Base-by-base conservation (phyloP, 441 rosid genomes). In the Gossypium armourianum region DNA sequence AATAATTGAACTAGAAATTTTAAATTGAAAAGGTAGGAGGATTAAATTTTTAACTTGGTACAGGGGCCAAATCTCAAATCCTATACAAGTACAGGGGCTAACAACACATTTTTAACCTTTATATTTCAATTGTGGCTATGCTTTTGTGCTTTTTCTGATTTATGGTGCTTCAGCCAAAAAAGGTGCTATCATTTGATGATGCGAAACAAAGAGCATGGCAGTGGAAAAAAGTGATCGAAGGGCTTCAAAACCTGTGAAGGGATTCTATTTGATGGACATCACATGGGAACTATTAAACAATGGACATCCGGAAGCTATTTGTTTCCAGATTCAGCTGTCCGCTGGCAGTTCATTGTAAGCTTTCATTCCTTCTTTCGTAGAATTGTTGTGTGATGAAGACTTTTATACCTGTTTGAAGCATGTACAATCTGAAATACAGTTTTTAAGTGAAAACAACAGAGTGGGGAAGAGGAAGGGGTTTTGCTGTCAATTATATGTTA, bases 221-320 rank as follows among this genome's bases (percentile, higher is more conserved):
- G 74, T 95, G 99, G 99, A 92, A 95, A 78, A 88, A 90, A 79
- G 97, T 90, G 6, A 95, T 95, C 0, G 97, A 95, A 83, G 74
- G 85, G 79, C 95, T 95, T 75, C 99, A 95, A 74, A 89, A 80
- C 72, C 91, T 80, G 73, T 92, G 86, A 86, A 56, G 58, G 53
- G 19, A 45, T 64, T 19, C 20, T 50, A 20, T 45, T 32, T 2
- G 16, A 21, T 73, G 57, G 61, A 47, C 73, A 58, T 50, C 40
- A 57, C 70, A 60, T 81, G 73, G 69, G 61, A 72, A 75, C 16
- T 0, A 50, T 50, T 10, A 36, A 62, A 47, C 64, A 6, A 64
- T 53, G 45, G 63, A 70, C 59, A 53, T 23, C 68, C 15, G 55
- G 15, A 66, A 75, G 76, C 64, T 66, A 73, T 68, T 71, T 23